Conservation (phyloP, 2,329 filamentous ascomycete genomes). For the Colletotrichum tofieldiae region DNA sequence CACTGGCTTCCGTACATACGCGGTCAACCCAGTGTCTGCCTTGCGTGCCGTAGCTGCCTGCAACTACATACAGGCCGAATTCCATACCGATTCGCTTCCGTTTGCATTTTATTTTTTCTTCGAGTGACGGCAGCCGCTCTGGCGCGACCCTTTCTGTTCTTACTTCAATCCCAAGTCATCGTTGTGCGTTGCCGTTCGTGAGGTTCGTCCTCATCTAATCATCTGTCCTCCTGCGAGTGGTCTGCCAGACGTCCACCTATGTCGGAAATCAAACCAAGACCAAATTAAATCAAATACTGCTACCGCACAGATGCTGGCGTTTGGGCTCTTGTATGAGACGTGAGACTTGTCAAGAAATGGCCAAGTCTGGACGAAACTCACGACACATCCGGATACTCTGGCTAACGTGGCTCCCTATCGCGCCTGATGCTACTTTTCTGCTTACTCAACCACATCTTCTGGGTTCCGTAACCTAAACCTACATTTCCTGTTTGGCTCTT, state of each 20-base stretch:
- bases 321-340: conserved; percentile 41
- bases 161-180: conserved; percentile 24
- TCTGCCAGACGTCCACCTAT: conserved; percentile 11
- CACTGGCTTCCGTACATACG: conserved; percentile 4
- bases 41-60: conserved; percentile 5
- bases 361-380: conserved; percentile 28
- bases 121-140: background rate
- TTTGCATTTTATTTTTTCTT: background rate
- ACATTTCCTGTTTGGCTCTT: conserved; percentile 15
- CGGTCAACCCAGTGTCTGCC: conserved; percentile 10
- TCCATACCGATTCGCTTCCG: background rate
- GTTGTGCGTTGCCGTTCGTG: conserved; percentile 14
- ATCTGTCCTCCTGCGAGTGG: conserved; percentile 18
- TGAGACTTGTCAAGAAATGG: conserved; percentile 36
- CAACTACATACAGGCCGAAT: background rate
- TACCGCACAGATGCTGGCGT: conserved; percentile 33
- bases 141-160: background rate
- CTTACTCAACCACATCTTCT: conserved; percentile 11
- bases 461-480: conserved; percentile 24
- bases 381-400: conserved; percentile 21
- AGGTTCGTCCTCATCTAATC: conserved; percentile 31
- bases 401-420: conserved; percentile 8
- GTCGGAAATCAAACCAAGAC: conserved; percentile 17
- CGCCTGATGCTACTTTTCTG: background rate
- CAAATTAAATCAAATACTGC: conserved; percentile 33